phyloP scores from a whole-genome alignment of 2,329 filamentous ascomycete genomes.

The Colletotrichum graminicola region DNA sequence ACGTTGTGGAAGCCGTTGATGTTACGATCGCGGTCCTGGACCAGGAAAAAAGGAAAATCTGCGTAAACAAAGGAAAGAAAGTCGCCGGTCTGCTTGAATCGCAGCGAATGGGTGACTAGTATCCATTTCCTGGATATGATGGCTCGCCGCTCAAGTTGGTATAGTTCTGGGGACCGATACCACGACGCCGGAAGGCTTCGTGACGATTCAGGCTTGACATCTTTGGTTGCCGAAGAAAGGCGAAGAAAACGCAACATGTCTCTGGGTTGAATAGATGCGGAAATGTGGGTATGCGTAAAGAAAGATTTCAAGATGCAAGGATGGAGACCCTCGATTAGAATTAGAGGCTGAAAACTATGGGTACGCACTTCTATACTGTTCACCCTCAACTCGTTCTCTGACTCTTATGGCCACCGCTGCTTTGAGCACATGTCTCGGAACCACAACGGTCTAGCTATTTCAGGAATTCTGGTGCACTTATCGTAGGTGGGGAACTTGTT shows the following conservation, averaged over 20 bases:
- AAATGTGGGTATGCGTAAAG: conserved; percentile 10
- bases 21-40: conserved; percentile 43
- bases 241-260: conserved; percentile 37
- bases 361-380: conserved; percentile 19
- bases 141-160: conserved; percentile 55
- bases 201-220: conserved; percentile 30
- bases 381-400: background rate
- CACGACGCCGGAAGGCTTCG: conserved; percentile 46
- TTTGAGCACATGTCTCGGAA: conserved; percentile 15
- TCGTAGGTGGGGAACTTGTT: conserved; percentile 32
- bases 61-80: conserved; percentile 43
- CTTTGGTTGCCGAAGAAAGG: conserved; percentile 10
- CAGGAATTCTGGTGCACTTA: background rate
- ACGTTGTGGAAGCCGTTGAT: conserved; percentile 45
- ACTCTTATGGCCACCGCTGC: conserved; percentile 6
- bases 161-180: conserved; percentile 50
- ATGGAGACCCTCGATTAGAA: background rate
- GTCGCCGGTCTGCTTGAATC: conserved; percentile 43
- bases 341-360: conserved; percentile 7
- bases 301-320: background rate
- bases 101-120: conserved; percentile 44
- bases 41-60: conserved; percentile 44
- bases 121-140: conserved; percentile 55
- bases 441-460: background rate
- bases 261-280: background rate